Percentiles rank a stretch among this genome's conserved stretches.
phyloP scores from a whole-genome alignment of 768 basidiomycete genomes.

The Fistulinella prunicolor region DNA sequence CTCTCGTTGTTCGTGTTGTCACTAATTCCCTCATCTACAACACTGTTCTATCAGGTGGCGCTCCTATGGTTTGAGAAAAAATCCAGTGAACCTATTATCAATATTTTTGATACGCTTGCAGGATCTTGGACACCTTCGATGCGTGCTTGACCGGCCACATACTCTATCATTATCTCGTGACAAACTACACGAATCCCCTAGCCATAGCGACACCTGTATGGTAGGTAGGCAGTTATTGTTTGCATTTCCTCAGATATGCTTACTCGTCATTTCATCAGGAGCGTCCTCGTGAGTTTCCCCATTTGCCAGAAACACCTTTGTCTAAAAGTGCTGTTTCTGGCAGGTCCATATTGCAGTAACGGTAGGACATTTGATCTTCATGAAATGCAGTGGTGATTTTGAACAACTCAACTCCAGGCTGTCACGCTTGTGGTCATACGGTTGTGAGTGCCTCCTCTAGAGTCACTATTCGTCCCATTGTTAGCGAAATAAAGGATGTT shows the following conservation, averaged over 20 bases:
- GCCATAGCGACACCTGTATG: conserved; percentile 46
- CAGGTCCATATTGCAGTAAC: conserved; percentile 55
- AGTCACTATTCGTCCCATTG: not conserved
- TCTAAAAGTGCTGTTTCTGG: not conserved
- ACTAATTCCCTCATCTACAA: conserved; percentile 31
- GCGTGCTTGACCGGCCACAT: conserved; percentile 49
- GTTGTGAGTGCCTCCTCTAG: conserved; percentile 18
- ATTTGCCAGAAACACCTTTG: not conserved
- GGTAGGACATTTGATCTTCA: conserved; percentile 32
- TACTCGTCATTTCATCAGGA: conserved; percentile 35
- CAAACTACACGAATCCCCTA: conserved; percentile 46
- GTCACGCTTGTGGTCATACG: conserved; percentile 49
- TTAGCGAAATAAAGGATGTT: conserved; percentile 39
- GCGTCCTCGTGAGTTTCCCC: conserved; percentile 44
- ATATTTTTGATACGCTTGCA: not conserved
- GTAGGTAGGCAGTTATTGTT: conserved; percentile 21
- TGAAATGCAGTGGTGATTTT: not conserved
- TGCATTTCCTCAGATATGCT: not conserved
- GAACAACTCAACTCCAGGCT: conserved; percentile 33
- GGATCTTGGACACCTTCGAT: conserved; percentile 53
- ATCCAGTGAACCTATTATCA: no score
- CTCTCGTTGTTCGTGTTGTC: conserved; percentile 2
- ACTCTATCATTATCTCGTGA: conserved; percentile 56
- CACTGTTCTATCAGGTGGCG: conserved; percentile 12
- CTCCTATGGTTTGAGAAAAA: conserved; percentile 14